phyloP scores from a whole-genome alignment of 176 grass and related monocot species.

The Oryza meridionalis region DNA sequence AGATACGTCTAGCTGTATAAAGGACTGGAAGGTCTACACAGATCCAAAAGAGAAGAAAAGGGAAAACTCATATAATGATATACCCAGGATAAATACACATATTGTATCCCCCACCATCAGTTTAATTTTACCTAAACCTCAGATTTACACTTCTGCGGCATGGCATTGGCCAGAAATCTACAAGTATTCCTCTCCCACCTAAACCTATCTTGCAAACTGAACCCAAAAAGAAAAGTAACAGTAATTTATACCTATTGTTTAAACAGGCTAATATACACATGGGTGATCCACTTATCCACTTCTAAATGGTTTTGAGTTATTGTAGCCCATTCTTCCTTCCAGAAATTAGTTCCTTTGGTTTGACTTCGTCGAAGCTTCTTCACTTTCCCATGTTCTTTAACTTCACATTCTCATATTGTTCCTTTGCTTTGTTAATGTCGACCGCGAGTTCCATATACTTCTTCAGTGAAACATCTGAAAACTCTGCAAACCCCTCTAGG shows the following conservation, averaged over 20 bases:
- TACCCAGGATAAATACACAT: constrained; percentile 51
- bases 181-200: constrained; percentile 45
- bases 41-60: background rate
- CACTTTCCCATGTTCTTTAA: constrained; percentile 40
- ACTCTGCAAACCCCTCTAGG: constrained; percentile 55
- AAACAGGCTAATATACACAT: constrained; percentile 35
- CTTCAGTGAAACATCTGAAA: constrained; percentile 54
- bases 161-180: constrained; percentile 30
- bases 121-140: constrained; percentile 48
- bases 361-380: constrained; percentile 22
- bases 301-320: constrained; percentile 24
- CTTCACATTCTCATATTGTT: constrained; percentile 42
- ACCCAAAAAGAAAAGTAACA: constrained; percentile 30
- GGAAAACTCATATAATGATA: constrained; percentile 36
- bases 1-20: background rate
- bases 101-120: constrained; percentile 7
- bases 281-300: constrained; percentile 38
- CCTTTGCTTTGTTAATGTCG: constrained; percentile 42
- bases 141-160: constrained; percentile 50
- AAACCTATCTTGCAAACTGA: constrained; percentile 39
- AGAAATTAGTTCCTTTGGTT: constrained; percentile 32
- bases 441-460: constrained; percentile 54
- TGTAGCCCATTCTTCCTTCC: constrained; percentile 10
- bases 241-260: constrained; percentile 44
- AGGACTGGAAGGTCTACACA: background rate